Evolutionary conservation across 306 rosid genomes (phyloP).

Genomic region (Gillenia trifoliata): DNA sequence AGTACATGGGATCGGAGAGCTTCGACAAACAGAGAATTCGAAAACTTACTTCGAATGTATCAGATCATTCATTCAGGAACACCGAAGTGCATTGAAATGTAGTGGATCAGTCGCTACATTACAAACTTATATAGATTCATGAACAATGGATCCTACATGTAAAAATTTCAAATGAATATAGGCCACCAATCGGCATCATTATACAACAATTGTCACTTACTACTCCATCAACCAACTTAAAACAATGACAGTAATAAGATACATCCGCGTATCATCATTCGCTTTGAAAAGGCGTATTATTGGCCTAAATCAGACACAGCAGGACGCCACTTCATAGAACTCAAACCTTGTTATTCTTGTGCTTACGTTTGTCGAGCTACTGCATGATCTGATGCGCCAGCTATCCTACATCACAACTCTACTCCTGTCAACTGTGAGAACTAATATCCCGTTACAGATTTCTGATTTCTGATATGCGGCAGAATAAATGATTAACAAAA

Average conservation of each 20-base stretch:
- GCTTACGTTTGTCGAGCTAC: background rate
- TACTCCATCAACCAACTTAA: conserved; percentile 7
- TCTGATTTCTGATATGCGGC: conserved; percentile 1
- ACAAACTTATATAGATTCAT: background rate
- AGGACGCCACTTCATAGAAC: background rate
- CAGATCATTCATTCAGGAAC: background rate
- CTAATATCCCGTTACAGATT: background rate
- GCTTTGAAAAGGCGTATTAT: background rate
- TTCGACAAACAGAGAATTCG: background rate
- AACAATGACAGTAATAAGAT: background rate
- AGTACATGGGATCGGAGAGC: background rate
- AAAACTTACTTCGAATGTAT: background rate
- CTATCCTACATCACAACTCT: background rate
- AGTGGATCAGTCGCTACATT: background rate
- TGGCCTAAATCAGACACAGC: background rate
- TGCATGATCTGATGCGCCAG: background rate
- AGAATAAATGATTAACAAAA: conserved; percentile 4
- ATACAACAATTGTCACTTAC: conserved; percentile 5
- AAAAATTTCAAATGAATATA: background rate
- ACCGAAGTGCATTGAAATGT: background rate
- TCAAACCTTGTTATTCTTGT: background rate
- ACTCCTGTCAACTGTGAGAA: conserved; percentile 15
- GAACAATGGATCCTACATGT: background rate
- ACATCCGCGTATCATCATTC: background rate
- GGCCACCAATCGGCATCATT: conserved; percentile 14